These are phyloP conservation scores for Epicoccum sorghinum DNA, from an alignment of 2,329 filamentous ascomycete species.

Conservation along the genomic window DNA sequence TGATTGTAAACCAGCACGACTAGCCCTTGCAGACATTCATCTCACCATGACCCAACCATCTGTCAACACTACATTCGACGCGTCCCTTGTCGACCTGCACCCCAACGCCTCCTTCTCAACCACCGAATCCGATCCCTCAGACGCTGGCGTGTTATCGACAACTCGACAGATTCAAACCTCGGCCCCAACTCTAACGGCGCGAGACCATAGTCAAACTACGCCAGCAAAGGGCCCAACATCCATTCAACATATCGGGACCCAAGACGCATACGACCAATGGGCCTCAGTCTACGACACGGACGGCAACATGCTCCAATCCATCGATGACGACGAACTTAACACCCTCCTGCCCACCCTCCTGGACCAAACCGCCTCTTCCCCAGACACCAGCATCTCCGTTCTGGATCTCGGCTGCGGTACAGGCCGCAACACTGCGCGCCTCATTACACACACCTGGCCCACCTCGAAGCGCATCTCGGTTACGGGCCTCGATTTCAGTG, in stretches of 20 bases:
- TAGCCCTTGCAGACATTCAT: background rate
- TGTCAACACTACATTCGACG: slow-evolving; percentile 48
- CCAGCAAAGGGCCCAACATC: slow-evolving; percentile 21
- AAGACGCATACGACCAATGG: slow-evolving; percentile 58
- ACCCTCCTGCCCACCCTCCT: slow-evolving; percentile 59
- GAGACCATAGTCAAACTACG: slow-evolving; percentile 16
- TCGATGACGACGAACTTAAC: slow-evolving; percentile 64
- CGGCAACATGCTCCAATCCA: slow-evolving; percentile 68
- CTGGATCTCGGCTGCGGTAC: slow-evolving; percentile 72
- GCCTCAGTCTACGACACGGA: slow-evolving; percentile 67
- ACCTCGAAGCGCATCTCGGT: slow-evolving; percentile 43
- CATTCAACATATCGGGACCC: slow-evolving; percentile 47
- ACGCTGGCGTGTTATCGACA: slow-evolving; percentile 12
- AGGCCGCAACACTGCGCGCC: slow-evolving; percentile 65
- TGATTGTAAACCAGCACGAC: background rate
- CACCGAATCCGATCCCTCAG: slow-evolving; percentile 41
- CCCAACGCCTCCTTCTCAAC: slow-evolving; percentile 43
- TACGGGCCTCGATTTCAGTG: slow-evolving; percentile 62
- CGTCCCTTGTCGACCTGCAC: slow-evolving; percentile 45
- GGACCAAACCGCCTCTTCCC: slow-evolving; percentile 26
- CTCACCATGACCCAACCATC: slow-evolving; percentile 45
- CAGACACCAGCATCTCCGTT: slow-evolving; percentile 45
- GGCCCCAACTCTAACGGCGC: slow-evolving; percentile 7
- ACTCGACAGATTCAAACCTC: slow-evolving; percentile 11
- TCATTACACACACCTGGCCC: slow-evolving; percentile 48